Base-by-base conservation (phyloP, 768 basidiomycete genomes). In the Mycena maculata region DNA sequence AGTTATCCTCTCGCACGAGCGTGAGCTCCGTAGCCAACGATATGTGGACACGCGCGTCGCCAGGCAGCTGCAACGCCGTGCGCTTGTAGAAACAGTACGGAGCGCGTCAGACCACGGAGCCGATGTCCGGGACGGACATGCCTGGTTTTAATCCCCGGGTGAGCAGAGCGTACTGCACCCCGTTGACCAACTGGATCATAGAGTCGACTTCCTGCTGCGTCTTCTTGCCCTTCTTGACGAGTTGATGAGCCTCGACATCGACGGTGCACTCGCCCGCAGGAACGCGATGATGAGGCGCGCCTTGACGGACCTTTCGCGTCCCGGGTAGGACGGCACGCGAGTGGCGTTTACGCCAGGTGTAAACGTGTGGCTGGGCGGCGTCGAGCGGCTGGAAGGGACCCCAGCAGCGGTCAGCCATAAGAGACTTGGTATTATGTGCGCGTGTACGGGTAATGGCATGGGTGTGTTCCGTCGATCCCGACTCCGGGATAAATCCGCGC, bases 61-160 rank as follows among this genome's bases (percentile, higher is more conserved):
- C 97, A 10, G 98, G 98, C 25, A 99, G 88, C 79, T 99, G 98
- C 85, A 99, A 99, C 1, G 98, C 98, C 16, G 98, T 99, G 44
- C 98, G 92, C 75, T 98, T 98, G 82, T 99, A 99, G 81, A 98
- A 99, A 98, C 97, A 96, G 59, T 11, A 20, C 38, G 16, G 59
- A 0, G 42, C 47, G 49, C 38, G 50, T 49, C 44, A 47, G 33
- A 38, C 50, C 20, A 50, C 18, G 28, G 28, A 49, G 50, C 22
- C 39, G 33, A 33, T 2, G 48, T 8, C 71, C 28, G 64, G 41
- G 16, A 22, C 48, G 45, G 36, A 22, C 57, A 15, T 25, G 95
- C 96, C 95, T 38, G 97, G 98, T 58, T 83, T 78, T 33, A 99
- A 83, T 61, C 90, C 88, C 77, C 94, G 88, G 15, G 92, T 92